phyloP scores from a whole-genome alignment of 139 green algal species.

The Picochlorum sp. region DNA sequence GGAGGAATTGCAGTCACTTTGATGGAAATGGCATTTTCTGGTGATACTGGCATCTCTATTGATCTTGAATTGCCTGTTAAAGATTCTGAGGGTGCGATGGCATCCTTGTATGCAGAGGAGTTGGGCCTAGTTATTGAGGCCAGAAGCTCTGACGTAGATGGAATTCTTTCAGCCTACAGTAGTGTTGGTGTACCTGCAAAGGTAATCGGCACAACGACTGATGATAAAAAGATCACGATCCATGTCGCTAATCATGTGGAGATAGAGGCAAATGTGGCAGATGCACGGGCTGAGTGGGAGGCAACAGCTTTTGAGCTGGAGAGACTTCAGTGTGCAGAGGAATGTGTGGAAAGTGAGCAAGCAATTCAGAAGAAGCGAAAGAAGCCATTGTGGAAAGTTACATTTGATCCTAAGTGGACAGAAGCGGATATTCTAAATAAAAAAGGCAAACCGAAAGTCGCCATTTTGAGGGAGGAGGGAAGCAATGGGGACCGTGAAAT shows the following conservation, averaged over 20 bases:
- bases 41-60: conserved; percentile 52
- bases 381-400: conserved; percentile 71
- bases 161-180: conserved; percentile 52
- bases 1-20: conserved; percentile 73
- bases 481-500: conserved; percentile 98
- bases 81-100: conserved; percentile 25
- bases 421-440: conserved; percentile 3
- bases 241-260: conserved; percentile 38
- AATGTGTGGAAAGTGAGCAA: conserved; percentile 74
- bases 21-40: conserved; percentile 94
- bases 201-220: conserved; percentile 48
- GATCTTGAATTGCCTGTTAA: conserved; percentile 7
- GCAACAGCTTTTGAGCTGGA: conserved; percentile 88
- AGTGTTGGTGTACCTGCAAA: conserved; percentile 48
- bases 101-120: conserved; percentile 89
- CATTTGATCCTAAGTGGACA: conserved; percentile 68
- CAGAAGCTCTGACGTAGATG: conserved; percentile 23
- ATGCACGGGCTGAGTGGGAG: conserved; percentile 86
- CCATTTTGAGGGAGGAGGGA: conserved; percentile 92
- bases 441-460: conserved; percentile 50
- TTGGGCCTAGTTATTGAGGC: conserved; percentile 93
- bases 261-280: conserved; percentile 29
- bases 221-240: conserved; percentile 26
- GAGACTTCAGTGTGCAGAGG: conserved; percentile 62
- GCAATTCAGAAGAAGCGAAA: conserved; percentile 28